Evolutionary conservation across 2,329 filamentous ascomycete genomes (phyloP), one percentile per base, ranked within the genome.

Genomic region (Alternaria metachromatica): DNA sequence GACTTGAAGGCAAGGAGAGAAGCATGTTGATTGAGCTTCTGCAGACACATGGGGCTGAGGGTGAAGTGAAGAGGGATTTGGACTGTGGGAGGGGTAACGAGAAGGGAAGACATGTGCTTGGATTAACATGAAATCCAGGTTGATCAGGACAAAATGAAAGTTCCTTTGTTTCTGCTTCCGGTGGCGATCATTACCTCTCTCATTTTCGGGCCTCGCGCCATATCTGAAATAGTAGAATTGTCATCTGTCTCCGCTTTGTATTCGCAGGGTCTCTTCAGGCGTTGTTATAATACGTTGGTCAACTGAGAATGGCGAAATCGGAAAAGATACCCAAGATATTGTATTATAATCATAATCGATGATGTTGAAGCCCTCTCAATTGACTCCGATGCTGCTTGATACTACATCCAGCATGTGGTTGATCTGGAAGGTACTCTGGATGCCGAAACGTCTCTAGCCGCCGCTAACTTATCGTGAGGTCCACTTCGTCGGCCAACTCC

Each of bases 11-110:
- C 11, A 65, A 70, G 26, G 74, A 78, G 55, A 46, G 76, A 10
- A 76, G 71, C 43, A 61, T 69, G 55, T 71, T 78, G 53, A 73
- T 77, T 9, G 72, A 76, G 49, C 46, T 78, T 15, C 33, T 78
- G 58, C 60, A 73, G 15, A 68, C 68, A 10, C 70, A 75, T 63
- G 76, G 76, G 5, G 76, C 76, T 9, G 75, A 74, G 20, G 71
- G 68, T 3, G 70, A 75, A 23, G 54, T 68, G 2, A 64, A 62
- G 18, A 63, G 60, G 48, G 64, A 62, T 21, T 21, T 64, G 43
- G 69, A 70, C 15, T 62, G 62, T 10, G 55, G 59, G 12, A 67
- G 71, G 48, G 65, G 69, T 13, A 67, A 73, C 53, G 66, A 66
- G 18, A 74, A 74, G 45, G 72, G 72, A 10, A 57, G 67, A 37